Base-by-base conservation (phyloP, 371 early-diverging fungal genomes). In the Apophysomyces ossiformis region DNA sequence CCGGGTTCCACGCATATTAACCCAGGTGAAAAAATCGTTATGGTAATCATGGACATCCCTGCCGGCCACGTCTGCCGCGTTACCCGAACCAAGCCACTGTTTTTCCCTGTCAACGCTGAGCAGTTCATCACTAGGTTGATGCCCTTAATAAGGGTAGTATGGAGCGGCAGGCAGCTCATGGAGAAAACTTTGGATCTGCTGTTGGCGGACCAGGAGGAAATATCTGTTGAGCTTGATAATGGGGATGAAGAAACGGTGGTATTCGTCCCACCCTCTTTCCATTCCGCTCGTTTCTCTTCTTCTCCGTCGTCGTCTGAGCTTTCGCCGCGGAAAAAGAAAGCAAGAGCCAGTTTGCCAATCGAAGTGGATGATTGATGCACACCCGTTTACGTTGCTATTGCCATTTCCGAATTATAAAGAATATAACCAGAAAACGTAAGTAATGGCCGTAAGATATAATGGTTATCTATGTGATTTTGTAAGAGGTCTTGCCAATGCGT, bases 51-150 rank as follows among this genome's bases (percentile, higher is more conserved):
- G 47, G 47, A 47, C 47, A 11, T 47, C 16, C n/a, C 47, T n/a
- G 47, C 47, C 16, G 47, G 47, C 47, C 18, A 47, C 21, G 47
- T 47, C 16, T 47, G 47, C 47, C 47, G 43, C 43, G 9, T 43
- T 12, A 12, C 5, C 43, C 43, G 43, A 43, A 43, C 43, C 9
- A 43, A 43, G 43, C 43, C 43, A 15, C 43, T 43, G 9, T 43
- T 43, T 43, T 43, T 43, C 15, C 43, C 43, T 0, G 18, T 18
- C 18, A 15, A 18, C 7, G 5, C 47, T 16, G 47, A 47, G 16
- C 47, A 47, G 16, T 47, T 11, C 4, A 16, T 18, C 16, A 47
- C 47, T 15, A 47, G 47, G 16, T 7, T 13, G 16, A 47, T 47
- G 16, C 47, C 47, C 1, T 16, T 47, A 16, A 47, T 47, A 11